Conservation (phyloP, 2,329 filamentous ascomycete genomes). For the Clonostachys solani region DNA sequence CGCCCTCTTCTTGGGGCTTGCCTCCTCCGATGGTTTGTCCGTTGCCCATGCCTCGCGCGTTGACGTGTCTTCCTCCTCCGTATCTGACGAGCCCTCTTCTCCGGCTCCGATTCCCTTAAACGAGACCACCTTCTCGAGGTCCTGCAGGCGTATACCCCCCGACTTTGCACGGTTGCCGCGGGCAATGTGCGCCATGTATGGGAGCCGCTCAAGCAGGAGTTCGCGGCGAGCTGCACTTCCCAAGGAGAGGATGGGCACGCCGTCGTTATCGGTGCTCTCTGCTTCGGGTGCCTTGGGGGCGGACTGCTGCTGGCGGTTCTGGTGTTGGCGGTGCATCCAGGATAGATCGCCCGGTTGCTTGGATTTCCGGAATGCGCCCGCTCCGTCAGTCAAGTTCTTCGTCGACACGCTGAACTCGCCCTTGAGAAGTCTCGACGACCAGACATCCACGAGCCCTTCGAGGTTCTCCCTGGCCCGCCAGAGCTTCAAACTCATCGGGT, state of each 20-base stretch:
- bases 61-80: constrained; percentile 32
- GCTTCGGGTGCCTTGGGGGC: constrained; percentile 8
- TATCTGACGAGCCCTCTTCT: constrained; percentile 38
- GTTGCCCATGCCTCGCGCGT: constrained; percentile 54
- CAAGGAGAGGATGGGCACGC: constrained; percentile 47
- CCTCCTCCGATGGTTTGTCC: constrained; percentile 53
- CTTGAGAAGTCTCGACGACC: constrained; percentile 57
- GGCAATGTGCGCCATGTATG: constrained; percentile 73
- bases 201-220: constrained; percentile 79
- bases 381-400: constrained; percentile 36
- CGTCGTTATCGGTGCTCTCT: constrained; percentile 4
- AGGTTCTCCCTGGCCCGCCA: constrained; percentile 84
- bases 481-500: constrained; percentile 76
- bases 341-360: constrained; percentile 18
- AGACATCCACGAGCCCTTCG: constrained; percentile 66
- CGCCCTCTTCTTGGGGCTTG: constrained; percentile 42
- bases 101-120: constrained; percentile 55
- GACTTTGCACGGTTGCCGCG: constrained; percentile 35
- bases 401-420: constrained; percentile 37
- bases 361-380: constrained; percentile 42
- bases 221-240: constrained; percentile 66
- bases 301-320: constrained; percentile 6
- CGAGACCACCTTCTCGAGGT: constrained; percentile 64
- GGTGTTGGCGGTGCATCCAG: constrained; percentile 27
- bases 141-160: constrained; percentile 36